Conservation (phyloP, 306 rosid genomes). For the Cucurbita pepo region DNA sequence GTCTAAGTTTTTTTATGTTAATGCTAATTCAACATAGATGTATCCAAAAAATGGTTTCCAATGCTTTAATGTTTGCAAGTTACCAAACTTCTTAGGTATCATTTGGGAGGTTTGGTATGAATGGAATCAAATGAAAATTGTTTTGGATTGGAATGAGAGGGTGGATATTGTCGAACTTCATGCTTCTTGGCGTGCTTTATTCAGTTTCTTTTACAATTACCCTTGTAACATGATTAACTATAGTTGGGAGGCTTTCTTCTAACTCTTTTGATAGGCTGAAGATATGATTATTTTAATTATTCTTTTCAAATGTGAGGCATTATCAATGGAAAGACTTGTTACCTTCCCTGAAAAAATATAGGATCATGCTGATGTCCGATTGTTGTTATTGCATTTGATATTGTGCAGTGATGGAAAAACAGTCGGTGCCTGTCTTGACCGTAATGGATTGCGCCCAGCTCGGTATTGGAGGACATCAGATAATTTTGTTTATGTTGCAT, state of each 20-base stretch:
- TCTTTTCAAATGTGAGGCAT: background rate
- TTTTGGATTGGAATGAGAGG: background rate
- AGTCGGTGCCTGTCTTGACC: slow-evolving; percentile 94
- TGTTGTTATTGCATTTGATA: slow-evolving; percentile 13
- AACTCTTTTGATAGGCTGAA: background rate
- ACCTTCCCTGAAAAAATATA: background rate
- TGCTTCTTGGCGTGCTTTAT: background rate
- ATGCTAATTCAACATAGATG: background rate
- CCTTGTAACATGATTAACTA: background rate
- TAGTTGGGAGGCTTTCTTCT: background rate
- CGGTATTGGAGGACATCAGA: slow-evolving; percentile 98
- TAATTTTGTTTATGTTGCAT: slow-evolving; percentile 92
- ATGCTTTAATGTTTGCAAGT: no score
- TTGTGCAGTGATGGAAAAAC: slow-evolving; percentile 91
- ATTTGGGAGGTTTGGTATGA: background rate
- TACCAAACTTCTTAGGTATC: background rate
- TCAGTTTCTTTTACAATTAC: background rate
- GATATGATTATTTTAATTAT: background rate
- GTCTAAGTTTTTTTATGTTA: background rate
- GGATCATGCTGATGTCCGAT: slow-evolving; percentile 9
- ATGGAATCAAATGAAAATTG: background rate
- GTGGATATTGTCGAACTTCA: background rate
- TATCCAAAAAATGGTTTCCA: no score
- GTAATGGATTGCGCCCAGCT: slow-evolving; percentile 98
- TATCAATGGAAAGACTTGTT: background rate